phyloP scores from a whole-genome alignment of 768 basidiomycete genomes.

The Mycena leptocephala region DNA sequence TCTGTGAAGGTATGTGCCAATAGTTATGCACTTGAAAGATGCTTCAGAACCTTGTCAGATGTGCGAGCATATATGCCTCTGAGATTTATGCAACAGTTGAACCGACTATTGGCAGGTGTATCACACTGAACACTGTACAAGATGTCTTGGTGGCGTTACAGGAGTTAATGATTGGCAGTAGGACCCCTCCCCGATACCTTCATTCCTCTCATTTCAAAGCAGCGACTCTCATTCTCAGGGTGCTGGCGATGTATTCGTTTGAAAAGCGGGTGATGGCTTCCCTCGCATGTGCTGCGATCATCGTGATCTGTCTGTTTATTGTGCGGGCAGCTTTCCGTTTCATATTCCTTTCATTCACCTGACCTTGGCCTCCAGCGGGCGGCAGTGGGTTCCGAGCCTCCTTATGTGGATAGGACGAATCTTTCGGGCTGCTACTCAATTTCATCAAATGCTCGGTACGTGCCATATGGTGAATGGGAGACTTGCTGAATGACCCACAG shows the following conservation, averaged over 20 bases:
- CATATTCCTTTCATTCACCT: neutral
- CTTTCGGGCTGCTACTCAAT: neutral
- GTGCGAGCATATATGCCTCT: neutral
- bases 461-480: neutral
- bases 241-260: neutral
- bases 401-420: neutral
- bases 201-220: neutral
- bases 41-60: neutral
- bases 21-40: neutral
- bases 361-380: neutral
- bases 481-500: neutral
- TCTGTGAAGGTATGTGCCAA: neutral
- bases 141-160: neutral
- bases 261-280: neutral
- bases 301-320: neutral
- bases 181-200: neutral
- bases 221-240: neutral
- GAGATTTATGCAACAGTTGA: neutral
- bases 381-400: neutral
- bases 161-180: neutral
- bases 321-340: neutral
- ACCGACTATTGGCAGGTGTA: neutral
- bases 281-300: neutral
- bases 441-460: neutral
- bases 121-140: neutral